phyloP scores from a whole-genome alignment of 139 green algal species.

The Chlorella ohadii region DNA sequence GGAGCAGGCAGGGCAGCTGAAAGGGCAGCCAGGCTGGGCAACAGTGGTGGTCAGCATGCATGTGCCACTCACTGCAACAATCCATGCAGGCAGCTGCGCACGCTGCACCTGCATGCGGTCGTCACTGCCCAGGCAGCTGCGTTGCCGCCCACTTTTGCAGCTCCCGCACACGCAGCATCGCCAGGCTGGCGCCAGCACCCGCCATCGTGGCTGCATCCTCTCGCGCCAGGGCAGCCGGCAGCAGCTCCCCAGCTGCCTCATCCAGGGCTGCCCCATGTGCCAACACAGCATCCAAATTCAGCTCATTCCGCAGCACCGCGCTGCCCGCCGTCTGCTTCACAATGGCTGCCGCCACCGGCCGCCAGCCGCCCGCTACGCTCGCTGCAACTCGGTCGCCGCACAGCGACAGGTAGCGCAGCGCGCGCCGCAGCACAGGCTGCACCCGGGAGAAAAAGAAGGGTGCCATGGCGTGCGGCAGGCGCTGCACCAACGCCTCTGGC shows the following conservation, averaged over 20 bases:
- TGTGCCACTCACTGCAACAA: too few relatives aligned
- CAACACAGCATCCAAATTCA: constrained; percentile 23
- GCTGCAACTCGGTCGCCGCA: constrained; percentile 4
- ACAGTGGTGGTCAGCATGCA: too few relatives aligned
- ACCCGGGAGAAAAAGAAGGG: constrained; percentile 13
- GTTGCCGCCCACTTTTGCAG: constrained; percentile 22
- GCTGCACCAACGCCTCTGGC: background rate
- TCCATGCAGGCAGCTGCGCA: background rate
- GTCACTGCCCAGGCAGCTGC: background rate
- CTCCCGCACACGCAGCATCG: constrained; percentile 37
- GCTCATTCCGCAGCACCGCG: constrained; percentile 15
- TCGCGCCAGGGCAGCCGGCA: constrained; percentile 13
- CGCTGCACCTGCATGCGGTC: background rate
- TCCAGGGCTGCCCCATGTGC: constrained; percentile 15
- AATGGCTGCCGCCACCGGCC: background rate
- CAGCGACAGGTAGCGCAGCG: constrained; percentile 4
- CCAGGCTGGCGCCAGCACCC: background rate
- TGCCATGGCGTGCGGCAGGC: constrained; percentile 1
- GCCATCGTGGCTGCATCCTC: constrained; percentile 9
- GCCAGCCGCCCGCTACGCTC: background rate
- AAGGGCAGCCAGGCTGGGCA: too few relatives aligned
- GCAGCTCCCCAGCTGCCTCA: background rate
- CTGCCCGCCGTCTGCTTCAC: constrained; percentile 20
- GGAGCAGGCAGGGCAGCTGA: too few relatives aligned
- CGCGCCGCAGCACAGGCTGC: constrained; percentile 3